Percentiles rank a stretch among this genome's conserved stretches.
These are phyloP conservation scores for Hypsizygus ulmarius DNA, from an alignment of 1,284 basidiomycete species.

Conservation along the genomic window DNA sequence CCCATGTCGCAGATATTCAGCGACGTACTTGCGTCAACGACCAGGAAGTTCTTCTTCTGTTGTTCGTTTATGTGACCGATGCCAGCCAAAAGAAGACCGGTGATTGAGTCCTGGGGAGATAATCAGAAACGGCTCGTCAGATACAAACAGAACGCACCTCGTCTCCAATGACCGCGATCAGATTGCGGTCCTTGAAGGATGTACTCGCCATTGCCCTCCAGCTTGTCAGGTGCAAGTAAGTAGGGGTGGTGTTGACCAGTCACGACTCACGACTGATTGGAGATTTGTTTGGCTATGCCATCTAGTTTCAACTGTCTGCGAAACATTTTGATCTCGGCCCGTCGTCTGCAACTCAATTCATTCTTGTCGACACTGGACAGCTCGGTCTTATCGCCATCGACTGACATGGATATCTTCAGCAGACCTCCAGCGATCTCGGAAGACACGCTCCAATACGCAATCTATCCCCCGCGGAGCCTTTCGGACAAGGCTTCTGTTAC, in stretches of 20 bases:
- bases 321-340: no score
- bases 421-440: slow-evolving; percentile 77
- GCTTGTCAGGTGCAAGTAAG: background rate
- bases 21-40: slow-evolving; percentile 80
- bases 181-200: slow-evolving; percentile 77
- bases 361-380: no score
- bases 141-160: slow-evolving; percentile 56
- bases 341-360: no score
- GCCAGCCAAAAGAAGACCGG: slow-evolving; percentile 88
- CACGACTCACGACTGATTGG: no score
- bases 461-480: slow-evolving; percentile 57
- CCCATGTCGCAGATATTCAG: background rate
- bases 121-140: background rate
- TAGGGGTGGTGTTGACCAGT: background rate
- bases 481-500: slow-evolving; percentile 61
- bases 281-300: no score
- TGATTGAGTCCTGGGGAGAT: slow-evolving; percentile 81
- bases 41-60: slow-evolving; percentile 94
- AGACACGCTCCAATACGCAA: slow-evolving; percentile 75
- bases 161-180: slow-evolving; percentile 93
- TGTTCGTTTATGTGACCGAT: slow-evolving; percentile 86
- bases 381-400: background rate
- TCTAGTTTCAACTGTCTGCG: no score
- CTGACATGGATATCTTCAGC: slow-evolving; percentile 60
- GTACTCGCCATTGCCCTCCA: slow-evolving; percentile 37